These are phyloP conservation scores for Monosporascus sp. DNA, from an alignment of 2,329 filamentous ascomycete species.

Conservation along the genomic window DNA sequence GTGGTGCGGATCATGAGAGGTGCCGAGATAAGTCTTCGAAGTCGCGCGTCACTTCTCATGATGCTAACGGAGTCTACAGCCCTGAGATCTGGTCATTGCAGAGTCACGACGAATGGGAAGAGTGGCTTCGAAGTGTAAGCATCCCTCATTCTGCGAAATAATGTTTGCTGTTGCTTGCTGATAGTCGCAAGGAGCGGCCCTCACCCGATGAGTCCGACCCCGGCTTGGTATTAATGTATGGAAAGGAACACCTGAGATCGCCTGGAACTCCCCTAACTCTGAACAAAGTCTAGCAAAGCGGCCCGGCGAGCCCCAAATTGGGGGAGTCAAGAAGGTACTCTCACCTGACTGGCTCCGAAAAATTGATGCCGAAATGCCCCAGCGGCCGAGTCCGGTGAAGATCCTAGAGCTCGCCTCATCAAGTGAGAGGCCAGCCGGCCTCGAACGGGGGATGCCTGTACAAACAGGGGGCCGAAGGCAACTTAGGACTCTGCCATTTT, in stretches of 20 bases:
- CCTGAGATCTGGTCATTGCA: neutral
- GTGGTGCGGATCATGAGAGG: neutral
- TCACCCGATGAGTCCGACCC: neutral
- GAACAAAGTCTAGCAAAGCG: neutral
- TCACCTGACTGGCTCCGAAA: neutral
- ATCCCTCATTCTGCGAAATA: neutral
- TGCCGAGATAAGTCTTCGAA: neutral
- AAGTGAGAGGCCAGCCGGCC: neutral
- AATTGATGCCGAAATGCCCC: neutral
- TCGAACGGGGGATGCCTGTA: neutral
- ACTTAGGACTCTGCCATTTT: constrained; percentile 16
- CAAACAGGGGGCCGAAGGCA: neutral
- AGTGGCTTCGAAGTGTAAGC: constrained; percentile 4
- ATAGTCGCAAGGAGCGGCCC: constrained; percentile 1
- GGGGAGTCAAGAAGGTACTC: neutral
- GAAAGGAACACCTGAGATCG: neutral
- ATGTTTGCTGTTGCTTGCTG: neutral
- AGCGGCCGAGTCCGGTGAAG: neutral
- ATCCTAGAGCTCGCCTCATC: neutral
- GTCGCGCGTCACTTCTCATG: neutral
- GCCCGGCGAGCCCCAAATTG: neutral
- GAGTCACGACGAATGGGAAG: constrained; percentile 1
- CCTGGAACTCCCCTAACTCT: neutral
- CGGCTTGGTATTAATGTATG: neutral
- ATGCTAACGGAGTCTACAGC: neutral